Evolutionary conservation across 257 asterid genomes (phyloP).

Genomic region (Mitragyna speciosa): DNA sequence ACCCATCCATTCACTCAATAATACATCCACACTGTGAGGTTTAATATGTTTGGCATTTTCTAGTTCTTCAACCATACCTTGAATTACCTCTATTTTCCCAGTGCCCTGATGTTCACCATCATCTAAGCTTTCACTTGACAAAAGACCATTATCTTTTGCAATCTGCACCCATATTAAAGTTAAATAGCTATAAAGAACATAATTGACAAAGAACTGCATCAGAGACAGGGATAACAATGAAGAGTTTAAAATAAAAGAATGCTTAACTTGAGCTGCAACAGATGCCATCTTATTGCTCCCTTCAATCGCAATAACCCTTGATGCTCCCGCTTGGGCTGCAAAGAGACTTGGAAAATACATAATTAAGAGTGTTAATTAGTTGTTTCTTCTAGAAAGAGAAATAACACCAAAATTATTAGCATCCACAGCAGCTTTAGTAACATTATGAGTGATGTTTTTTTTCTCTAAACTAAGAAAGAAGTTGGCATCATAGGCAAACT

Average conservation of each 20-base stretch:
- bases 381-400: background rate
- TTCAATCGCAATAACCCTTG: constrained; percentile 82
- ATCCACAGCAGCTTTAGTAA: too few relatives aligned
- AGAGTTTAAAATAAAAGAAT: constrained; percentile 8
- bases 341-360: constrained; percentile 58
- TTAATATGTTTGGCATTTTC: constrained; percentile 37
- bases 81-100: constrained; percentile 71
- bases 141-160: constrained; percentile 70
- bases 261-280: constrained; percentile 75
- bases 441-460: background rate
- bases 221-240: constrained; percentile 4
- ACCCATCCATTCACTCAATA: constrained; percentile 98
- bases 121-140: constrained; percentile 29
- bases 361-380: constrained; percentile 12
- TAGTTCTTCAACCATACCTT: constrained; percentile 89
- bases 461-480: background rate
- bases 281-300: constrained; percentile 94
- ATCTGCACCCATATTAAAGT: constrained; percentile 43
- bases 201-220: constrained; percentile 8
- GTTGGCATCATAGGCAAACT: too few relatives aligned
- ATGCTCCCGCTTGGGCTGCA: constrained; percentile 97
- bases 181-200: background rate
- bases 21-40: constrained; percentile 74
- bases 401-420: background rate
- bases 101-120: constrained; percentile 26